Conservation (phyloP, 345 rosid genomes). For the Dimocarpus longan region DNA sequence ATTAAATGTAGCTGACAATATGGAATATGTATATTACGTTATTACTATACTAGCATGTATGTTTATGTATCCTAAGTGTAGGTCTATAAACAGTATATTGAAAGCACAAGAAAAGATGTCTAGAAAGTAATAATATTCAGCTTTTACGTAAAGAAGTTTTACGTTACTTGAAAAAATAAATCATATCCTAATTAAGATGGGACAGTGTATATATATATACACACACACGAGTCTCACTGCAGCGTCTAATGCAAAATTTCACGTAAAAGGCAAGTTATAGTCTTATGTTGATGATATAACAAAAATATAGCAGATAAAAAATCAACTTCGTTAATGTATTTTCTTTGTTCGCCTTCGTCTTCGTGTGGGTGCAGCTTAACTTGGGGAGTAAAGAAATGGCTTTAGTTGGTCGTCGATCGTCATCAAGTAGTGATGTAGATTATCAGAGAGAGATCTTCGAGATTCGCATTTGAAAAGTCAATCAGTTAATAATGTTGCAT, state of each 20-base stretch:
- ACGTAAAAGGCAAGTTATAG: constrained; percentile 5
- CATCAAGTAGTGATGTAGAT: too few relatives aligned
- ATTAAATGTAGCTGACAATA: not conserved
- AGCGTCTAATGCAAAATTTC: not conserved
- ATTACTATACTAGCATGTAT: not conserved
- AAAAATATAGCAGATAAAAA: not conserved
- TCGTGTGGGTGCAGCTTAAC: too few relatives aligned
- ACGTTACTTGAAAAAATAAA: constrained; percentile 15
- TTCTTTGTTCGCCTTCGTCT: too few relatives aligned
- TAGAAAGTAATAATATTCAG: not conserved
- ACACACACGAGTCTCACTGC: not conserved
- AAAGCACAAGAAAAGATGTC: constrained; percentile 24
- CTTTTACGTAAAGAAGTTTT: constrained; percentile 3
- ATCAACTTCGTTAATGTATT: too few relatives aligned
- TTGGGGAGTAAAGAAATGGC: too few relatives aligned
- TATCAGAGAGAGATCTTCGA: too few relatives aligned
- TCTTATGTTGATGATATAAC: not conserved
- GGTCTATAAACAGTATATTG: not conserved
- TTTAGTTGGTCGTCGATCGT: not conserved
- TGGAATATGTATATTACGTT: not conserved
- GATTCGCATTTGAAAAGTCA: too few relatives aligned
- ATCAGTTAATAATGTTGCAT: too few relatives aligned
- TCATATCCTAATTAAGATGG: constrained; percentile 6
- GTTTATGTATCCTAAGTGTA: too few relatives aligned
- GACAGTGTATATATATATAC: not conserved